These are phyloP conservation scores for Pinguiococcus pyrenoidosus DNA, from an alignment of 108 stramenopile species.

Conservation along the genomic window DNA sequence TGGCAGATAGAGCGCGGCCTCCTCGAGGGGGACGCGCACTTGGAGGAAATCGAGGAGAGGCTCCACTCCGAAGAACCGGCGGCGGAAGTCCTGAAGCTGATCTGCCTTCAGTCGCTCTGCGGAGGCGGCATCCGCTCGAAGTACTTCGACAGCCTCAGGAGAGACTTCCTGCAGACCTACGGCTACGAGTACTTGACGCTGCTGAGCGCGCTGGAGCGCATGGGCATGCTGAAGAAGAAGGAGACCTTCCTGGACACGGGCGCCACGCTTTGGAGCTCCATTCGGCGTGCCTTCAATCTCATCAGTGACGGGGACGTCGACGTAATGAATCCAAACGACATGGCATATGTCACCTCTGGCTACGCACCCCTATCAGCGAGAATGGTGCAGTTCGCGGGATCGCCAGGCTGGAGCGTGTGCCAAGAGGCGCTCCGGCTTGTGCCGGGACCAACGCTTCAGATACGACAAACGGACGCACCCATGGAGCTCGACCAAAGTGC, in stretches of 20 bases:
- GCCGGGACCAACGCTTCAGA: constrained; percentile 25
- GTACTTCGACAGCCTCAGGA: constrained; percentile 65
- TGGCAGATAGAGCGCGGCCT: constrained; percentile 88
- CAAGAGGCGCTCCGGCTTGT: constrained; percentile 18
- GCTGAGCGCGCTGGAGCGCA: constrained; percentile 63
- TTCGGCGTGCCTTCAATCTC: constrained; percentile 62
- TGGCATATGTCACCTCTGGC: constrained; percentile 73
- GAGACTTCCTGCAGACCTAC: constrained; percentile 74
- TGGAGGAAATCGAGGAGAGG: constrained; percentile 33
- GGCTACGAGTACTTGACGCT: constrained; percentile 68
- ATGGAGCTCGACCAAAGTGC: not conserved
- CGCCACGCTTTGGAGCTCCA: constrained; percentile 30
- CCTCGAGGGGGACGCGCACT: constrained; percentile 75
- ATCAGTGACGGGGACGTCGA: constrained; percentile 78
- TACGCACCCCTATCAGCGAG: constrained; percentile 80
- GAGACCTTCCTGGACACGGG: constrained; percentile 26
- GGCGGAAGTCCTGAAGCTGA: constrained; percentile 49
- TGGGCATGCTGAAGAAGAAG: constrained; percentile 60
- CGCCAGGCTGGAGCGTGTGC: constrained; percentile 43
- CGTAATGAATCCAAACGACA: constrained; percentile 67
- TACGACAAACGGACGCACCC: constrained; percentile 11
- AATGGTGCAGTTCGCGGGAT: constrained; percentile 63
- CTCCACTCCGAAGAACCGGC: constrained; percentile 46
- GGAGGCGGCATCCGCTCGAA: constrained; percentile 68
- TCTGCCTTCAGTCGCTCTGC: constrained; percentile 68